These are phyloP conservation scores for Penicillium sumatraense DNA, from an alignment of 2,329 filamentous ascomycete species.

Conservation along the genomic window DNA sequence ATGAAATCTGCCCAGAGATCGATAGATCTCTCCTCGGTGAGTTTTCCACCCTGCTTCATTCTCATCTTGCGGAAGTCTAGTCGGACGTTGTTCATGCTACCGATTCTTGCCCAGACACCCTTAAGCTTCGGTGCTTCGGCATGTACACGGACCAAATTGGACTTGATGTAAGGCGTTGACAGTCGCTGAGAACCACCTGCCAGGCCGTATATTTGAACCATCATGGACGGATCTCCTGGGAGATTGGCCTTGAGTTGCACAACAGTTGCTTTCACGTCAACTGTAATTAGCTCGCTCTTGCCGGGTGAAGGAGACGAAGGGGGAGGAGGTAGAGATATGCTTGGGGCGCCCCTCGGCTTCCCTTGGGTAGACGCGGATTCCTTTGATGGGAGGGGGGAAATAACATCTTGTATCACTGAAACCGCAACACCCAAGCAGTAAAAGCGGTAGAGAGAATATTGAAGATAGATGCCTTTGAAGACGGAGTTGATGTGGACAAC, in stretches of 20 bases:
- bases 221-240: conserved; percentile 85
- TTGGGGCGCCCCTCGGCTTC: conserved; percentile 20
- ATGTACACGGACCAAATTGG: conserved; percentile 81
- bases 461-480: conserved; percentile 75
- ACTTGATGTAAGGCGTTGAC: conserved; percentile 78
- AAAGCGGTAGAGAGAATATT: conserved; percentile 92
- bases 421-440: conserved; percentile 85
- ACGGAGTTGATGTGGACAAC: conserved; percentile 85
- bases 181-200: conserved; percentile 86
- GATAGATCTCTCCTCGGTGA: conserved; percentile 77
- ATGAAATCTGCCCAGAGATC: conserved; percentile 86
- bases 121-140: conserved; percentile 84
- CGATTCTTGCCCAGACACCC: conserved; percentile 80
- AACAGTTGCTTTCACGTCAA: conserved; percentile 81
- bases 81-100: conserved; percentile 80
- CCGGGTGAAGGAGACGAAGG: conserved; percentile 26
- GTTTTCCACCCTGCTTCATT: conserved; percentile 65
- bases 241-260: conserved; percentile 87
- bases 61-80: conserved; percentile 79
- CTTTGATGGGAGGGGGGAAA: conserved; percentile 45
- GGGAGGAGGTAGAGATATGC: conserved; percentile 32
- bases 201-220: conserved; percentile 84
- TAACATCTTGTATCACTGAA: conserved; percentile 74
- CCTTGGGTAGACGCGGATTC: conserved; percentile 12
- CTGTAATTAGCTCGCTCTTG: conserved; percentile 69